Percentiles rank a stretch among this genome's conserved stretches.
phyloP scores from a whole-genome alignment of 2,329 filamentous ascomycete genomes.

The Colletotrichum trifolii region DNA sequence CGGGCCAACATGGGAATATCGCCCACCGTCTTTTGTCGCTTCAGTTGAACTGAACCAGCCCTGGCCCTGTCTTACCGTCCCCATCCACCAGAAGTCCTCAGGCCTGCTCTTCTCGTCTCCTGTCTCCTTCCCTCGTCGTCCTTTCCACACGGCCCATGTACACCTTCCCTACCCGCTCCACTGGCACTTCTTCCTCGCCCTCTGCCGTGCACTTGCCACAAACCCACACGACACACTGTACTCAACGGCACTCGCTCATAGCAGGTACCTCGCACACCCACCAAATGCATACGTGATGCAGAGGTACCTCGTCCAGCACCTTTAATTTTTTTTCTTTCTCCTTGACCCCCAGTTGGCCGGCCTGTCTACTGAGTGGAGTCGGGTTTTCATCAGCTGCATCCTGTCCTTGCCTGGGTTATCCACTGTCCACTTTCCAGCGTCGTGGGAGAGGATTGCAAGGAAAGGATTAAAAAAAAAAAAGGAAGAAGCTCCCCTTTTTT shows the following conservation, averaged over 20 bases:
- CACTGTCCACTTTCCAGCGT: slow-evolving; percentile 29
- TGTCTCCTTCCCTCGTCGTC: background rate
- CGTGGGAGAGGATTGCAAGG: slow-evolving; percentile 18
- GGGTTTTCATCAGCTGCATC: slow-evolving; percentile 28
- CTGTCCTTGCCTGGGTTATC: background rate
- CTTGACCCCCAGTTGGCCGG: slow-evolving; percentile 27
- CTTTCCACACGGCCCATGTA: background rate
- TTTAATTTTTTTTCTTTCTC: too few relatives aligned
- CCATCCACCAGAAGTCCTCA: slow-evolving; percentile 2
- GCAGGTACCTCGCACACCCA: background rate
- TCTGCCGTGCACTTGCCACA: slow-evolving; percentile 29
- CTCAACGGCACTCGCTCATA: background rate
- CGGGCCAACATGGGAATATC: too few relatives aligned
- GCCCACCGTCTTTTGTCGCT: slow-evolving; percentile 14
- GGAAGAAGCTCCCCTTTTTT: slow-evolving; percentile 33
- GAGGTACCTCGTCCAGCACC: too few relatives aligned
- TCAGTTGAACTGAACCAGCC: too few relatives aligned
- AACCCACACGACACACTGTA: background rate
- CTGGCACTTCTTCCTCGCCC: slow-evolving; percentile 15
- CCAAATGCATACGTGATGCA: too few relatives aligned
- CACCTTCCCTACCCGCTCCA: background rate
- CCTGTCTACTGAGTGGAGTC: slow-evolving; percentile 24
- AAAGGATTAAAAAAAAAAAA: slow-evolving; percentile 17
- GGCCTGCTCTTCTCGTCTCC: background rate
- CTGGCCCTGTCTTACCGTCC: slow-evolving; percentile 7